phyloP scores from a whole-genome alignment of 805 yeast genomes.

The Metschnikowia proteae region DNA sequence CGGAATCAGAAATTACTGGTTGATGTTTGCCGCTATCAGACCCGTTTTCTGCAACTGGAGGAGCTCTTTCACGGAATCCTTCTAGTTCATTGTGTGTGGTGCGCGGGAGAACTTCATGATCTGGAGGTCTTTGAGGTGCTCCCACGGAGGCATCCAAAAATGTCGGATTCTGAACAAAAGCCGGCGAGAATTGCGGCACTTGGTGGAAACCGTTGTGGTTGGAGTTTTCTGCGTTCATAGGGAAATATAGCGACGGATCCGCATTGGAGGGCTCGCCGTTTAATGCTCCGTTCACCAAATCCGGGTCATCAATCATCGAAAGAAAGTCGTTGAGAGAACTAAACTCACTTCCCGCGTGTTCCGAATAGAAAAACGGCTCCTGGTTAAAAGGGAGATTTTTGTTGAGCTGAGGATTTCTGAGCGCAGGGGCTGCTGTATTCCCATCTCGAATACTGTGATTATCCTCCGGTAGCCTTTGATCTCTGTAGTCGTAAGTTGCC shows the following conservation, averaged over 20 bases:
- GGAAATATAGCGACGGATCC: conserved; percentile 17
- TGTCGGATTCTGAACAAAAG: conserved; percentile 6
- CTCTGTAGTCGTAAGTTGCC: background rate
- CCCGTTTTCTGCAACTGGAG: background rate
- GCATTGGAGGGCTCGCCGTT: conserved; percentile 18
- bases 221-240: conserved; percentile 10
- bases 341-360: conserved; percentile 90
- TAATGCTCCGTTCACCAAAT: conserved; percentile 48
- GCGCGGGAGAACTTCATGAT: conserved; percentile 17
- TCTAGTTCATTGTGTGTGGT: background rate
- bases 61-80: background rate
- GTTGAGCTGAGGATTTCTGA: conserved; percentile 28
- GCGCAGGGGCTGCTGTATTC: background rate
- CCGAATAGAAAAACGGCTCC: conserved; percentile 80
- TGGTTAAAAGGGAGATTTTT: conserved; percentile 48
- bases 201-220: conserved; percentile 13
- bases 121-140: background rate
- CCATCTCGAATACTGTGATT: background rate
- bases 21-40: conserved; percentile 19
- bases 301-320: conserved; percentile 86
- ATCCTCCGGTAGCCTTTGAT: background rate
- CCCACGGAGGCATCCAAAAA: conserved; percentile 6
- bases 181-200: conserved; percentile 30
- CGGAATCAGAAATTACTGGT: conserved; percentile 62
- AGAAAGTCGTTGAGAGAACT: conserved; percentile 84